phyloP scores from a whole-genome alignment of 2,329 filamentous ascomycete species.

The Cladosporium sp. region DNA sequence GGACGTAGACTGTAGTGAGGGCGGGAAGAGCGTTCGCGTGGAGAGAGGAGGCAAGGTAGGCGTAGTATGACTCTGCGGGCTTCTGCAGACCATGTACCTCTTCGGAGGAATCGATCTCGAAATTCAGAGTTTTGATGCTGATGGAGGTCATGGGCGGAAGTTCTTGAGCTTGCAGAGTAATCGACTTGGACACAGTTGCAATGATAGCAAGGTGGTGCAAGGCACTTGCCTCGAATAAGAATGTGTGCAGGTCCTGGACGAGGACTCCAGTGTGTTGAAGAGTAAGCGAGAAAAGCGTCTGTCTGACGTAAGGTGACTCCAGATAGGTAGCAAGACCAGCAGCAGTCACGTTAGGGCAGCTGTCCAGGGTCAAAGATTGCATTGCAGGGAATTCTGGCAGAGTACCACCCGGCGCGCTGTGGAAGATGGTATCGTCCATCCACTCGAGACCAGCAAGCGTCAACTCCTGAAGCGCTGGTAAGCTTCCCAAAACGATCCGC shows the following conservation, averaged over 20 bases:
- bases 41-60: slow-evolving; percentile 78
- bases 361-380: slow-evolving; percentile 64
- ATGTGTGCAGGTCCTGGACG: slow-evolving; percentile 53
- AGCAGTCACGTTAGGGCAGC: slow-evolving; percentile 65
- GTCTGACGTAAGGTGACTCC: slow-evolving; percentile 51
- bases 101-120: slow-evolving; percentile 65
- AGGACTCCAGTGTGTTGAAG: slow-evolving; percentile 67
- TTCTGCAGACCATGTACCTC: slow-evolving; percentile 53
- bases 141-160: slow-evolving; percentile 61
- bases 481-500: slow-evolving; percentile 61
- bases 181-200: slow-evolving; percentile 50
- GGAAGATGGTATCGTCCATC: slow-evolving; percentile 73
- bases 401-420: slow-evolving; percentile 48
- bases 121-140: slow-evolving; percentile 68
- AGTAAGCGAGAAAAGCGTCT: slow-evolving; percentile 60
- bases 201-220: slow-evolving; percentile 55
- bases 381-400: slow-evolving; percentile 69
- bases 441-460: slow-evolving; percentile 64
- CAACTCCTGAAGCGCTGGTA: slow-evolving; percentile 64
- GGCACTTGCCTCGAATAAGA: slow-evolving; percentile 52
- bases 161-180: slow-evolving; percentile 45
- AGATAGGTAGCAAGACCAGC: slow-evolving; percentile 66
- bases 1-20: slow-evolving; percentile 73
- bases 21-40: slow-evolving; percentile 68
- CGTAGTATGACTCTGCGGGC: slow-evolving; percentile 63